A percentile compares a stretch with the other conserved stretches of the same genome.
Evolutionary conservation across 2,329 filamentous ascomycete species (phyloP).

Genomic region (Trichoderma sp.): DNA sequence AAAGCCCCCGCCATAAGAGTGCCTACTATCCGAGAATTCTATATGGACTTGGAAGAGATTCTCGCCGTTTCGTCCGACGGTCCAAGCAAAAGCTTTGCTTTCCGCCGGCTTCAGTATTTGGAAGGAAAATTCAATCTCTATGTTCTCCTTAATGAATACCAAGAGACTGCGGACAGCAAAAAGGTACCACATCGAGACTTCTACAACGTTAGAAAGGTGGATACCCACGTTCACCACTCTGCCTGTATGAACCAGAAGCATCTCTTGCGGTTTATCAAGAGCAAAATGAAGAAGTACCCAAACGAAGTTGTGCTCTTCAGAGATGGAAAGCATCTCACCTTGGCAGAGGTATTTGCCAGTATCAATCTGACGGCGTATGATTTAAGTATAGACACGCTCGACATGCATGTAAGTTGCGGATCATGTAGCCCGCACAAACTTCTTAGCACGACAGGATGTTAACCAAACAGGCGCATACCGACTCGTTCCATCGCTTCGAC

Average conservation of each 20-base stretch:
- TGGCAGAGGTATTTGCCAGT: conserved; percentile 93
- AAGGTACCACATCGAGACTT: conserved; percentile 97
- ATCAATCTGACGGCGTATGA: conserved; percentile 98
- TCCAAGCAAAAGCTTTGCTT: conserved; percentile 95
- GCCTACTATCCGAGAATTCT: conserved; percentile 93
- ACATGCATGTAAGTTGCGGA: conserved; percentile 89
- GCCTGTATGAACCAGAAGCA: conserved; percentile 99
- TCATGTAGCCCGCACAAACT: conserved; percentile 52
- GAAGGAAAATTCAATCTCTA: conserved; percentile 98
- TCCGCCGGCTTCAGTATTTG: conserved; percentile 88
- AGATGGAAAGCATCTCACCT: conserved; percentile 88
- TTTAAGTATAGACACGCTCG: conserved; percentile 94
- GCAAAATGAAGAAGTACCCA: conserved; percentile 98
- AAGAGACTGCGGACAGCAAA: conserved; percentile 97
- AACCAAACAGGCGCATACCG: conserved; percentile 75
- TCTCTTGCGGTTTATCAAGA: conserved; percentile 96
- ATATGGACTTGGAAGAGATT: conserved; percentile 88
- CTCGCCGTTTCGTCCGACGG: conserved; percentile 89
- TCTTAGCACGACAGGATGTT: conserved; percentile 70
- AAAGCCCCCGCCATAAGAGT: conserved; percentile 79
- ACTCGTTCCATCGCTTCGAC: conserved; percentile 98
- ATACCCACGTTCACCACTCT: conserved; percentile 98
- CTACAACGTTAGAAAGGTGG: conserved; percentile 98
- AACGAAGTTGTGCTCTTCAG: conserved; percentile 92
- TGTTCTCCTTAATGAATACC: conserved; percentile 90